A percentile compares a stretch with the other conserved stretches of the same genome.
These are phyloP conservation scores for Microsporum ferrugineum DNA, from an alignment of 2,329 filamentous ascomycete genomes.

Conservation along the genomic window DNA sequence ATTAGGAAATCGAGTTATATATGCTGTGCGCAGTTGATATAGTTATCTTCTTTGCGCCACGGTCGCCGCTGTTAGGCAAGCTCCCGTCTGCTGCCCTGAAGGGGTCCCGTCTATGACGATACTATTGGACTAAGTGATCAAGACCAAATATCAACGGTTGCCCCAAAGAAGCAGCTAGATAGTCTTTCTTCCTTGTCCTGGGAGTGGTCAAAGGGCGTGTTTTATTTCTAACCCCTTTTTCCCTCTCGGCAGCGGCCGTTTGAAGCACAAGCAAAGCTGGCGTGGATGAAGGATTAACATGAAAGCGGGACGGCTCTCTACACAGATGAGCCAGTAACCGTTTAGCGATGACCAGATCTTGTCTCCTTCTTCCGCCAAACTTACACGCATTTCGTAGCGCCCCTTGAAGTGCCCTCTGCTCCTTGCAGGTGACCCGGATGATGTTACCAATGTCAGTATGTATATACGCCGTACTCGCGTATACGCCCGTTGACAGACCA, in stretches of 20 bases:
- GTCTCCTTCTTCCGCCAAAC: too few relatives aligned
- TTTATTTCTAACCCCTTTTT: not conserved
- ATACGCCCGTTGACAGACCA: too few relatives aligned
- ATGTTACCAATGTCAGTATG: too few relatives aligned
- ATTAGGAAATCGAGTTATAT: slow-evolving; percentile 2
- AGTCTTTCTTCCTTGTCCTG: not conserved
- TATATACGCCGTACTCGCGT: too few relatives aligned
- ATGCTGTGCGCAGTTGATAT: slow-evolving; percentile 1
- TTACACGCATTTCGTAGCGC: too few relatives aligned
- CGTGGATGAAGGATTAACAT: not conserved
- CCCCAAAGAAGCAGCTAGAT: not conserved
- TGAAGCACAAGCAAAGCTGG: too few relatives aligned
- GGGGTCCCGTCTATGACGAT: not conserved
- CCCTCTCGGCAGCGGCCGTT: too few relatives aligned
- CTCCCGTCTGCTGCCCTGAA: not conserved
- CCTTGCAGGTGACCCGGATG: too few relatives aligned
- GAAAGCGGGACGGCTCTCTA: not conserved
- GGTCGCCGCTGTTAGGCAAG: not conserved
- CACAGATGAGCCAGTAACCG: not conserved
- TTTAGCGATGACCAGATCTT: too few relatives aligned
- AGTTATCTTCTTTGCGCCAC: not conserved
- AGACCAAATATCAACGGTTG: not conserved
- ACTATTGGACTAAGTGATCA: not conserved
- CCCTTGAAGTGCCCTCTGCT: too few relatives aligned
- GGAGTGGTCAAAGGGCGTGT: not conserved